Evolutionary conservation across 2,329 filamentous ascomycete genomes (phyloP).

Genomic region (Sphaerulina vaccinii): DNA sequence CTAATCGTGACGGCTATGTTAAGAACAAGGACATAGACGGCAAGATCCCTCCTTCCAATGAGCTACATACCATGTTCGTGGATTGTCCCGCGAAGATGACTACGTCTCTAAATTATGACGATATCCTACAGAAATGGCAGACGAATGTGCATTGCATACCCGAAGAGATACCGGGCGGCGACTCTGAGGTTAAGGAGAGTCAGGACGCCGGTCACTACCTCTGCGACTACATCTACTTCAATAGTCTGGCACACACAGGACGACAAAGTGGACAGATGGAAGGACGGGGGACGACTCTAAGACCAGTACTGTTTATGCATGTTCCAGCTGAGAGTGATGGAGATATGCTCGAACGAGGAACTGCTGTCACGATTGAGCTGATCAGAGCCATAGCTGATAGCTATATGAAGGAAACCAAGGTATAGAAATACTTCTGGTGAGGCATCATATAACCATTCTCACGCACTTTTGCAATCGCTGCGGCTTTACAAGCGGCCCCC

Average conservation of each 20-base stretch:
- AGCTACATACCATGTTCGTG: constrained; percentile 26
- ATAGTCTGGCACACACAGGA: constrained; percentile 39
- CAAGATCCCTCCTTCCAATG: constrained; percentile 30
- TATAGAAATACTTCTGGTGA: no score
- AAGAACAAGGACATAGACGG: constrained; percentile 67
- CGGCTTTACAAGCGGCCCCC: no score
- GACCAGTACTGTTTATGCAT: constrained; percentile 45
- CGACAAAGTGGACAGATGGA: constrained; percentile 25
- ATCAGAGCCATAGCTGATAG: constrained; percentile 40
- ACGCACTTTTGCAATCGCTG: no score
- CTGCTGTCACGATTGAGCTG: constrained; percentile 33
- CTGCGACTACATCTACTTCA: constrained; percentile 49
- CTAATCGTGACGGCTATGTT: constrained; percentile 68
- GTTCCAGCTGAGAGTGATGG: constrained; percentile 41
- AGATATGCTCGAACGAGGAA: constrained; percentile 36
- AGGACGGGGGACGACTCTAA: constrained; percentile 18
- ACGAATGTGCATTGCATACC: constrained; percentile 29
- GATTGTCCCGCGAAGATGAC: constrained; percentile 34
- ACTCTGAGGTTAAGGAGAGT: constrained; percentile 37
- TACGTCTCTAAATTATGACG: constrained; percentile 34
- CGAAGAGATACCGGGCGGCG: constrained; percentile 29
- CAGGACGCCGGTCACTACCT: constrained; percentile 45
- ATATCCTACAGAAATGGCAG: constrained; percentile 35
- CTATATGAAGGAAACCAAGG: constrained; percentile 17
- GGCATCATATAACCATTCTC: no score